Evolutionary conservation across 2,329 filamentous ascomycete species (phyloP), one percentile per base, ranked within the genome.

Genomic region (Scedosporium dehoogii): DNA sequence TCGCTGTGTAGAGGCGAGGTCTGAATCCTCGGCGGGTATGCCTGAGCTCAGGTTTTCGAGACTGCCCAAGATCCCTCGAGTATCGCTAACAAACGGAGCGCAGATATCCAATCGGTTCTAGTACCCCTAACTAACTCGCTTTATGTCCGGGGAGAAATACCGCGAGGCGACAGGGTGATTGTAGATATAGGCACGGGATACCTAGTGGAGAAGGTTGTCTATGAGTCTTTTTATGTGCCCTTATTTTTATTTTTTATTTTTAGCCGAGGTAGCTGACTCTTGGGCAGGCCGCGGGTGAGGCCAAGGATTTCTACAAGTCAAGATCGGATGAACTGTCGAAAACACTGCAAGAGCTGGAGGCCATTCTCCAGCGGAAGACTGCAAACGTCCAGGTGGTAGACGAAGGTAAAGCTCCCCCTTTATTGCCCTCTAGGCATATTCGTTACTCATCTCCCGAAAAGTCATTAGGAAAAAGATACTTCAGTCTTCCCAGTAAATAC

Each of bases 151-250:
- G 96, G 93, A 38, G 87, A 83, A 46, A 80, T 97, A 48, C 82
- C 89, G 56, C 85, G 88, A 73, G 82, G 87, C 1, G 84, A 90
- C 63, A 87, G 86, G 65, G 91, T 96, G 6, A 81, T 97, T 63
- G 91, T 97, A 48, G 93, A 97, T 73, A 86, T 97, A 21, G 93
- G 93, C 21, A 97, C 93, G 0, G 93, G 93, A 0, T 97, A 96
- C 73, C 92, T 92, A 71, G 87, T 97, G 61, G 92, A 97, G 76
- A 99, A 99, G 85, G 88, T 89, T 61, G 25, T 25, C 58, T 27
- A n/a, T 46, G 38, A 46, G 4, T 42, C 7, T n/a, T 10, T n/a
- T 29, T 10, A 1, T n/a, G 2, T 18, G 16, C 10, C 33, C 14
- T 25, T 10, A 14, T 21, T 5, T 55, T 27, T 27, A 27, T 27